These are phyloP conservation scores for Mallotus repandus DNA, from an alignment of 441 rosid species.

Conservation along the genomic window DNA sequence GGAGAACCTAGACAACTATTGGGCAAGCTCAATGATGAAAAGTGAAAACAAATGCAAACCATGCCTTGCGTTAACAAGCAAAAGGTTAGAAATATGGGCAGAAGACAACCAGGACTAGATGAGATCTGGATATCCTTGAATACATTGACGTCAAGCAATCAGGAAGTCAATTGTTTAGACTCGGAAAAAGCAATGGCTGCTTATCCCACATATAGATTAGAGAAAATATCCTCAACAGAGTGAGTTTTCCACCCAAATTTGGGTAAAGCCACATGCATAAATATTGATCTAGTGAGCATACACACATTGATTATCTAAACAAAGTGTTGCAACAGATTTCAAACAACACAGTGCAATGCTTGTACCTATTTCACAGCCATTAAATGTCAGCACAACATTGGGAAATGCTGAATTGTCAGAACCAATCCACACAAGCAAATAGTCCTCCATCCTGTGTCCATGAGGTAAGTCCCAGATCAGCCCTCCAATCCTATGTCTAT, in stretches of 20 bases:
- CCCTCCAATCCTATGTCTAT: conserved; percentile 60
- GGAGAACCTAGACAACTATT: no score
- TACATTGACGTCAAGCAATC: not conserved
- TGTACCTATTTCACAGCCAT: conserved; percentile 79
- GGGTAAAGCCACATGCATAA: no score
- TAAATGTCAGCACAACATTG: conserved; percentile 76
- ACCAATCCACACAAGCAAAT: conserved; percentile 76
- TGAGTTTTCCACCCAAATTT: no score
- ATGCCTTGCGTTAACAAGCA: not conserved
- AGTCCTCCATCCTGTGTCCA: conserved; percentile 65
- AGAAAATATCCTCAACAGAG: no score
- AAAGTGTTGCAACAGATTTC: no score
- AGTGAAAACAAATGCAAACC: not conserved
- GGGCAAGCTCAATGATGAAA: conserved; percentile 7
- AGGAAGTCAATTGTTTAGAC: not conserved
- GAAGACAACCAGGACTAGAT: not conserved
- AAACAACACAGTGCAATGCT: conserved; percentile 6
- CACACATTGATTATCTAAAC: no score
- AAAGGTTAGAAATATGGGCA: not conserved
- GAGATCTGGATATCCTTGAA: not conserved
- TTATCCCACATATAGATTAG: not conserved
- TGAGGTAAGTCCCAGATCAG: conserved; percentile 65
- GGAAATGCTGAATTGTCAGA: conserved; percentile 73
- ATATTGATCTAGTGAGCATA: no score
- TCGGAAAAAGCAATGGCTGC: not conserved